phyloP scores from a whole-genome alignment of 169 alveolate species.

The Babesia microti region DNA sequence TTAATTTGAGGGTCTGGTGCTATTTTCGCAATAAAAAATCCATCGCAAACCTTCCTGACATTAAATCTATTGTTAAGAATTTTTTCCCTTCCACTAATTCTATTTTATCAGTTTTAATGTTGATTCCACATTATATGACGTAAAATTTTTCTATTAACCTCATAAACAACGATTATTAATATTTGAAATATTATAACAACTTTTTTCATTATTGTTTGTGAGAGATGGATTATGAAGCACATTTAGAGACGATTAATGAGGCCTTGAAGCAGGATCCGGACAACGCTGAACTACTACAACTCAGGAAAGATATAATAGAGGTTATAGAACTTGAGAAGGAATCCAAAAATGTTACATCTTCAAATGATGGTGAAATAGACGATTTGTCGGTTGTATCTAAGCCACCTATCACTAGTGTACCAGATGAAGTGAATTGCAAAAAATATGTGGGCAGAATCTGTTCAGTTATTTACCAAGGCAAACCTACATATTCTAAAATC shows the following conservation, averaged over 20 bases:
- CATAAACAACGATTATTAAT: too few relatives aligned
- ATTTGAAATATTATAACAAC: too few relatives aligned
- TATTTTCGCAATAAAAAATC: too few relatives aligned
- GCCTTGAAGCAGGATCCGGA: constrained; percentile 34
- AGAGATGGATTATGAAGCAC: constrained; percentile 25
- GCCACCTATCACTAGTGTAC: constrained; percentile 9
- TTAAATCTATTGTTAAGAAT: too few relatives aligned
- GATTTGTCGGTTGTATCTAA: constrained; percentile 1
- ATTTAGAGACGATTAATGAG: constrained; percentile 23
- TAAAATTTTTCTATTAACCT: too few relatives aligned
- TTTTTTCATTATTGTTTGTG: too few relatives aligned
- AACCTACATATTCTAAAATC: constrained; percentile 30
- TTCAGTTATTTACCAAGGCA: constrained; percentile 38
- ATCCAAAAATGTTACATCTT: constrained; percentile 21
- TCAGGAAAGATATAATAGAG: constrained; percentile 26
- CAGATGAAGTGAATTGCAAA: constrained; percentile 1
- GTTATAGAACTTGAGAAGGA: constrained; percentile 38
- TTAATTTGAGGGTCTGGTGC: too few relatives aligned
- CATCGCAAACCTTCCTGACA: too few relatives aligned
- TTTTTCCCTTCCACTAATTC: too few relatives aligned
- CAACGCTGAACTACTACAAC: constrained; percentile 24
- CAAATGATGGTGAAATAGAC: constrained; percentile 15
- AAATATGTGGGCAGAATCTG: constrained; percentile 22
- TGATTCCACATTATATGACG: too few relatives aligned
- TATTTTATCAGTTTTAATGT: too few relatives aligned